Evolutionary conservation across 1,284 basidiomycete genomes (phyloP).

Genomic region (Fomitopsis betulina): DNA sequence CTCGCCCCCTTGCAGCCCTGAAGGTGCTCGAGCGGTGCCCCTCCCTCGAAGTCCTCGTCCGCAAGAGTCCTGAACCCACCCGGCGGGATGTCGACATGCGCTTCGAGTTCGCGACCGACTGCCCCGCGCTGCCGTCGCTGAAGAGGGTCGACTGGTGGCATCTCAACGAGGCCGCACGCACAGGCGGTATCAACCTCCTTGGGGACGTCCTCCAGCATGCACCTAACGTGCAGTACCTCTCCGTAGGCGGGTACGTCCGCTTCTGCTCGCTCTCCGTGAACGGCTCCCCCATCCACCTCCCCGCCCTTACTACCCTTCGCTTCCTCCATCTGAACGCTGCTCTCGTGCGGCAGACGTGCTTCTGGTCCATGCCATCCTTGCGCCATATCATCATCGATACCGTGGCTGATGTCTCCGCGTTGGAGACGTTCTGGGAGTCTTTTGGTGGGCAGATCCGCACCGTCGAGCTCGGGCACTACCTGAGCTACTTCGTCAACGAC

Average conservation of each 20-base stretch:
- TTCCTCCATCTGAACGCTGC: constrained; percentile 45
- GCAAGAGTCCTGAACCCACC: constrained; percentile 31
- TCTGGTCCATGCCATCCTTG: constrained; percentile 53
- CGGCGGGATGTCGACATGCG: constrained; percentile 25
- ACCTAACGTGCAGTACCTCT: constrained; percentile 54
- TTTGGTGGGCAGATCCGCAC: constrained; percentile 47
- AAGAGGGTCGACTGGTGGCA: constrained; percentile 69
- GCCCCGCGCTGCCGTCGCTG: constrained; percentile 44
- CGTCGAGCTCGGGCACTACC: constrained; percentile 52
- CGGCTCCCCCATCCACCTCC: constrained; percentile 22
- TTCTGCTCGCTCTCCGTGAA: constrained; percentile 18
- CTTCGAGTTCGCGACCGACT: constrained; percentile 50
- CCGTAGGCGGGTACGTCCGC: constrained; percentile 46
- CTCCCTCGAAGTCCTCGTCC: constrained; percentile 50
- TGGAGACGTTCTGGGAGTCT: constrained; percentile 39
- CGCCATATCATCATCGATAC: constrained; percentile 43
- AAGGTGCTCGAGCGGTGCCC: constrained; percentile 46
- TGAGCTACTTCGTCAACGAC: constrained; percentile 47
- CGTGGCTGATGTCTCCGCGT: constrained; percentile 29
- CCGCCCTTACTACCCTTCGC: constrained; percentile 49
- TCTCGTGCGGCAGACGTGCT: constrained; percentile 43
- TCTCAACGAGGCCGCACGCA: constrained; percentile 49
- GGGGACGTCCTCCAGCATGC: constrained; percentile 44
- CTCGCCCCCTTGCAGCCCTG: constrained; percentile 25
- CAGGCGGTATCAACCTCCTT: constrained; percentile 64